Evolutionary conservation across 2,329 filamentous ascomycete genomes (phyloP).

Genomic region (Lachnellula hyalina): DNA sequence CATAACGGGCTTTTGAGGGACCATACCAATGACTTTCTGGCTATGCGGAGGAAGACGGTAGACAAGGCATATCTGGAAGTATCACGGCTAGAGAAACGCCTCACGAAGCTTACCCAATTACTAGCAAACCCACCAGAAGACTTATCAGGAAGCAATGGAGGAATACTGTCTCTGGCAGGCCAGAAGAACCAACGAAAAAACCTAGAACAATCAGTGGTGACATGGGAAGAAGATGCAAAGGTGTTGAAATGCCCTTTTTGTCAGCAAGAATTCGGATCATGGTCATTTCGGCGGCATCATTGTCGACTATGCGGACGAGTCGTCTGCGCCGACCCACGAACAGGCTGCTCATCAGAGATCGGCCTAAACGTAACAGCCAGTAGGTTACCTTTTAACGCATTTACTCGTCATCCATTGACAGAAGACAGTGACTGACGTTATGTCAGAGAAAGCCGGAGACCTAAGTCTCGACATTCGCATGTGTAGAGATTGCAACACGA

Average conservation of each 20-base stretch:
- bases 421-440: conserved; percentile 32
- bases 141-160: conserved; percentile 42
- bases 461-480: conserved; percentile 79
- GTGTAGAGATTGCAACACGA: conserved; percentile 80
- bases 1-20: conserved; percentile 67
- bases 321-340: conserved; percentile 82
- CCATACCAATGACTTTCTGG: conserved; percentile 65
- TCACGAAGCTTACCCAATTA: conserved; percentile 84
- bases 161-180: conserved; percentile 53
- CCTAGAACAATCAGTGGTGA: conserved; percentile 86
- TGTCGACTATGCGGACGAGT: conserved; percentile 91
- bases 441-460: conserved; percentile 46
- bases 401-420: conserved; percentile 21
- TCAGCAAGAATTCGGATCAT: conserved; percentile 89
- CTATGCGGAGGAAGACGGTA: conserved; percentile 68
- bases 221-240: conserved; percentile 86
- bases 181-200: conserved; percentile 72
- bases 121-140: conserved; percentile 71
- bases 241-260: conserved; percentile 87
- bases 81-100: conserved; percentile 81
- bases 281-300: conserved; percentile 90
- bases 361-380: conserved; percentile 68
- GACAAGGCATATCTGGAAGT: conserved; percentile 85
- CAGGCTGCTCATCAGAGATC: conserved; percentile 78
- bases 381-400: conserved; percentile 36